Evolutionary conservation across 257 asterid genomes (phyloP).

Genomic region (Nicotiana noctiflora): DNA sequence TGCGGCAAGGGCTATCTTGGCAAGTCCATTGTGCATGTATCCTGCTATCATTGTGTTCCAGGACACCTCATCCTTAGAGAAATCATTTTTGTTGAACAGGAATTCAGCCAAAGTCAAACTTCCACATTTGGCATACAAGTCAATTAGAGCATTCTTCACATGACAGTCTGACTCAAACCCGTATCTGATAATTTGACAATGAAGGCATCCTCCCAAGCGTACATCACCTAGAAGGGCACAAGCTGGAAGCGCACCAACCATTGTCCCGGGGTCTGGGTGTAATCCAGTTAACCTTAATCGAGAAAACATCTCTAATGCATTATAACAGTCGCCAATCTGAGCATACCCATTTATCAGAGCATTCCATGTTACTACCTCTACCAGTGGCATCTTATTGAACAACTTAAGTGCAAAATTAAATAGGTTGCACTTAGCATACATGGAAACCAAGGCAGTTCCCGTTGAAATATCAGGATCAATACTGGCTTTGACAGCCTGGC

Average conservation of each 20-base stretch:
- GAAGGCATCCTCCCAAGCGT: conserved; percentile 20
- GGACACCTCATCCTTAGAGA: conserved; percentile 32
- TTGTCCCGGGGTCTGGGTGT: conserved; percentile 33
- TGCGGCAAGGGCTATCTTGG: conserved; percentile 22
- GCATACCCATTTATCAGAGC: conserved; percentile 32
- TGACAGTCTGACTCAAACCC: conserved; percentile 31
- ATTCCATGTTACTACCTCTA: conserved; percentile 40
- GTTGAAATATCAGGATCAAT: conserved; percentile 25
- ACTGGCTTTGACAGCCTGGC: conserved; percentile 26
- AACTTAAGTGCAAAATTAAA: conserved; percentile 21
- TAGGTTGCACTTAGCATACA: conserved; percentile 32
- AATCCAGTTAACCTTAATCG: conserved; percentile 21
- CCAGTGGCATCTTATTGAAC: conserved; percentile 24
- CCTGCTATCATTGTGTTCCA: conserved; percentile 38
- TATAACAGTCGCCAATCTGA: conserved; percentile 25
- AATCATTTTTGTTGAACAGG: conserved; percentile 19
- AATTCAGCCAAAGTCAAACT: conserved; percentile 25
- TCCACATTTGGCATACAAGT: conserved; percentile 35
- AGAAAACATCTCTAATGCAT: conserved; percentile 19
- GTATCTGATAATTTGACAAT: conserved; percentile 22
- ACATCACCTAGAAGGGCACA: conserved; percentile 29
- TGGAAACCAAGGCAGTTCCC: conserved; percentile 36
- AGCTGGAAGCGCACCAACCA: conserved; percentile 35
- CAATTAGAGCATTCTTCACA: conserved; percentile 33
- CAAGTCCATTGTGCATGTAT: conserved; percentile 27